A percentile compares a stretch with the other conserved stretches of the same genome.
Conservation (phyloP, 768 basidiomycete genomes). For the Lactifluus pinguis region DNA sequence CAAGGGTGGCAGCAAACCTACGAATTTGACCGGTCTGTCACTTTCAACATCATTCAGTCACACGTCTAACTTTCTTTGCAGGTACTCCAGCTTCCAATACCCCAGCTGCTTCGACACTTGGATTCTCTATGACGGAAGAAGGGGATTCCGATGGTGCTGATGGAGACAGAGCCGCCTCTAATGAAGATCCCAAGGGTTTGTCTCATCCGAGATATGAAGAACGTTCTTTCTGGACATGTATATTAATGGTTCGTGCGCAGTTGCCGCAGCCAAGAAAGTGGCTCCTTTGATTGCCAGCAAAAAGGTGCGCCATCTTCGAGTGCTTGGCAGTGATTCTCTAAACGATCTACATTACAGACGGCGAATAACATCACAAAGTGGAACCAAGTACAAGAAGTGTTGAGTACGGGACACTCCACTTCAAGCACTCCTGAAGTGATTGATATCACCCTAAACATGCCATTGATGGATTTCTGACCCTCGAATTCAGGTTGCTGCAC, state of each 20-base stretch:
- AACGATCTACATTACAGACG: slow-evolving; percentile 38
- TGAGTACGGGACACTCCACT: slow-evolving; percentile 31
- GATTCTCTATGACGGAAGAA: slow-evolving; percentile 62
- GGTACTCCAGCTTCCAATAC: slow-evolving; percentile 22
- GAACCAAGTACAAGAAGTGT: slow-evolving; percentile 91
- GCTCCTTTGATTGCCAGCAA: slow-evolving; percentile 77
- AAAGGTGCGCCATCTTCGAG: slow-evolving; percentile 43
- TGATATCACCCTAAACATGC: background rate
- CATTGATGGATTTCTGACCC: background rate
- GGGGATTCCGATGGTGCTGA: slow-evolving; percentile 33
- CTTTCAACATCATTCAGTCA: slow-evolving; percentile 8
- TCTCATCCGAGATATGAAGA: slow-evolving; percentile 23
- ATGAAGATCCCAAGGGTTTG: slow-evolving; percentile 45
- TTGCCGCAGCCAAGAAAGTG: slow-evolving; percentile 53
- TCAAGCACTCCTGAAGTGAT: slow-evolving; percentile 15
- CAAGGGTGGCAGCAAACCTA: slow-evolving; percentile 26
- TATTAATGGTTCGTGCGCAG: slow-evolving; percentile 31
- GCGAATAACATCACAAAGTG: slow-evolving; percentile 91
- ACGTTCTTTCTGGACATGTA: slow-evolving; percentile 21
- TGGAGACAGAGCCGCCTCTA: slow-evolving; percentile 27
- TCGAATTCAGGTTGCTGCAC: slow-evolving; percentile 6
- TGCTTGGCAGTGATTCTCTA: background rate
- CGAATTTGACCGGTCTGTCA: slow-evolving; percentile 17
- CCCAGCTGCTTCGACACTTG: slow-evolving; percentile 40
- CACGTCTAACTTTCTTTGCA: background rate